These are phyloP conservation scores for Camellia granthamiana DNA, from an alignment of 148 eudicot genomes.

Conservation along the genomic window DNA sequence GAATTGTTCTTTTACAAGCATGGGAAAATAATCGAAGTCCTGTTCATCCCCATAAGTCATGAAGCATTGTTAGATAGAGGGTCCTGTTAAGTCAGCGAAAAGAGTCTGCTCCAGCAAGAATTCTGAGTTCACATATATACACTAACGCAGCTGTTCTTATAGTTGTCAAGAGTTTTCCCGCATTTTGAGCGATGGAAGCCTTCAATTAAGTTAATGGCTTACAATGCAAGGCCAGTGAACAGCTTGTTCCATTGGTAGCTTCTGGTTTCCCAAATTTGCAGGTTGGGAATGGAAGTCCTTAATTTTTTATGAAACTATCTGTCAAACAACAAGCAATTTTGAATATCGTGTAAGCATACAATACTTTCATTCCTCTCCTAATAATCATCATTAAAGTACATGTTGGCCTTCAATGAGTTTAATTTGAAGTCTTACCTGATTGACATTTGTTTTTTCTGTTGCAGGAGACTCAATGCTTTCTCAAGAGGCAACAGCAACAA, in stretches of 20 bases:
- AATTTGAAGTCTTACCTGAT: neutral
- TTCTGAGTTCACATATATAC: no score
- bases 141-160: no score
- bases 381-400: neutral
- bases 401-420: neutral
- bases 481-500: neutral
- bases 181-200: neutral
- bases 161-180: no score
- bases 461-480: neutral
- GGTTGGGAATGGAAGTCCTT: neutral
- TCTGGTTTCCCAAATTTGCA: neutral
- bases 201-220: neutral
- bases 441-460: neutral
- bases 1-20: neutral
- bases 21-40: neutral
- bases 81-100: no score
- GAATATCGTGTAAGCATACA: neutral
- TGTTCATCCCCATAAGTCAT: neutral
- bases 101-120: no score
- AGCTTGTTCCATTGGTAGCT: neutral
- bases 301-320: neutral
- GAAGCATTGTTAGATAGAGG: neutral
- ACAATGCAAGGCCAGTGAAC: neutral
- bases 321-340: neutral
- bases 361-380: neutral